Evolutionary conservation across 169 alveolate genomes (phyloP).

Genomic region (Cryptosporidium sp.): DNA sequence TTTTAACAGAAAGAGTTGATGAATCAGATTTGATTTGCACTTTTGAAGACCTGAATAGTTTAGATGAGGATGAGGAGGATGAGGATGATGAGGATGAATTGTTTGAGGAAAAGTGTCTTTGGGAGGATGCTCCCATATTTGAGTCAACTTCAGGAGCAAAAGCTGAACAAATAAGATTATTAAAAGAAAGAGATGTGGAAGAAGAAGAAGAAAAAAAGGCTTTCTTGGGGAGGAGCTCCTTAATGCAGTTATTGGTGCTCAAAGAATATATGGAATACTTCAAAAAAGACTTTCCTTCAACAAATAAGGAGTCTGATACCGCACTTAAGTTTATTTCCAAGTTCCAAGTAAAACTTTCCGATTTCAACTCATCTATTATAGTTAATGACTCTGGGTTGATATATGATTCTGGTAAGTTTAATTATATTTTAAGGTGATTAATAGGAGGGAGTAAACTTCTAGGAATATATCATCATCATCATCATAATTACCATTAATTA

Average conservation of each 20-base stretch:
- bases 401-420: slow-evolving; percentile 61
- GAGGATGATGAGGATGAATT: background rate
- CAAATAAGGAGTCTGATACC: background rate
- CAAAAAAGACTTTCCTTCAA: background rate
- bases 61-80: slow-evolving; percentile 14
- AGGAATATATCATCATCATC: background rate
- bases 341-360: slow-evolving; percentile 31
- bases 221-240: background rate
- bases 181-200: background rate
- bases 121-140: slow-evolving; percentile 55
- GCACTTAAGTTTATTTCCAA: background rate
- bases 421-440: background rate
- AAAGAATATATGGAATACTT: slow-evolving; percentile 19
- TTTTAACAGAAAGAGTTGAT: background rate
- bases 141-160: slow-evolving; percentile 31
- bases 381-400: slow-evolving; percentile 16
- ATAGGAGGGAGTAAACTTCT: background rate
- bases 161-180: background rate
- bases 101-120: slow-evolving; percentile 55
- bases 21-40: background rate
- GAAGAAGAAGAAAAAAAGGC: background rate
- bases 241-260: background rate
- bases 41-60: background rate
- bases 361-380: slow-evolving; percentile 40
- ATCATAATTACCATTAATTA: background rate